These are phyloP conservation scores for Garcia nutans DNA, from an alignment of 345 rosid species.

Conservation along the genomic window DNA sequence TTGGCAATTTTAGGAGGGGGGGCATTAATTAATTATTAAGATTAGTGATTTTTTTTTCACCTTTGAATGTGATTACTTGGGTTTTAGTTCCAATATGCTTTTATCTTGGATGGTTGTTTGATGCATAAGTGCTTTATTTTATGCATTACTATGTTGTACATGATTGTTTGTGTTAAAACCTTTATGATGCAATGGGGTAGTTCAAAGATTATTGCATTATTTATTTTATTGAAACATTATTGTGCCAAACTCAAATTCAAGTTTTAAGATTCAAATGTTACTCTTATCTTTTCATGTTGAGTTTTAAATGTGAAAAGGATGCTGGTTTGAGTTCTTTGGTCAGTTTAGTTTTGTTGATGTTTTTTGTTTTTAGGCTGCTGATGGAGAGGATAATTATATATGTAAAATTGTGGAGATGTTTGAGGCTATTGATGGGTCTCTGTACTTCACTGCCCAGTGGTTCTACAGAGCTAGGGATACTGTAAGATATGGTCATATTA, in stretches of 20 bases:
- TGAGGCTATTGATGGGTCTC: slow-evolving; percentile 43
- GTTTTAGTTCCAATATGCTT: not conserved
- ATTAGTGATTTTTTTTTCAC: not conserved
- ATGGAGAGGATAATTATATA: slow-evolving; percentile 40
- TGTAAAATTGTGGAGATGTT: slow-evolving; percentile 67
- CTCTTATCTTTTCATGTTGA: not conserved
- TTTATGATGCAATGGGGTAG: not conserved
- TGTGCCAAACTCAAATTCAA: too few species aligned
- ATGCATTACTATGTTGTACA: not conserved
- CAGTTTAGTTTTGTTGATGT: not conserved
- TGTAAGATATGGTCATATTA: slow-evolving; percentile 36
- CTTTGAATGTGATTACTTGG: not conserved
- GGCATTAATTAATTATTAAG: too few species aligned
- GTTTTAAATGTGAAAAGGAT: not conserved
- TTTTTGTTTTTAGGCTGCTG: slow-evolving; percentile 42
- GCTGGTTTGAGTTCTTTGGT: not conserved
- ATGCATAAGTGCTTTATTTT: too few species aligned
- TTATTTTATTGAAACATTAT: not conserved
- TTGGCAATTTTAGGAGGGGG: too few species aligned
- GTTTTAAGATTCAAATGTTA: too few species aligned
- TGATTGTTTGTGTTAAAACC: not conserved
- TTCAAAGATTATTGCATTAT: too few species aligned
- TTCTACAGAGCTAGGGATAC: slow-evolving; percentile 70
- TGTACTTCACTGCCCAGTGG: slow-evolving; percentile 70
- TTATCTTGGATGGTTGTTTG: not conserved